Percentiles rank a stretch among this genome's conserved stretches.
These are phyloP conservation scores for Metschnikowia anglica DNA, from an alignment of 805 yeast genomes.

Conservation along the genomic window DNA sequence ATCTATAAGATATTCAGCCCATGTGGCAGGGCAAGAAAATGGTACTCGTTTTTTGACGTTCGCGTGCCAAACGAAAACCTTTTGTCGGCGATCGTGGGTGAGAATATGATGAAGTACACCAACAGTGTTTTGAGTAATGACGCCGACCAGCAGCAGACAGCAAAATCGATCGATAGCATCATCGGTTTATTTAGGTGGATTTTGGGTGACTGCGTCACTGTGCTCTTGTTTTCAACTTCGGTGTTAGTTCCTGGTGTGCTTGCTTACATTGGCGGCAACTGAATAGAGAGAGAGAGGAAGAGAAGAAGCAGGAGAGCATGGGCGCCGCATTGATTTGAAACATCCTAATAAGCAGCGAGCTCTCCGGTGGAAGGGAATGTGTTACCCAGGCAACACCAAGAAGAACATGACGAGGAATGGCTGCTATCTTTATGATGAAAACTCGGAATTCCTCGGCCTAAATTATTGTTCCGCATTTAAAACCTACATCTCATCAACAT, in stretches of 20 bases:
- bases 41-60: slow-evolving; percentile 5
- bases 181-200: slow-evolving; percentile 4
- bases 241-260: slow-evolving; percentile 17
- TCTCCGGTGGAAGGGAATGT: too few species aligned
- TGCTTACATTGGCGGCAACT: neutral
- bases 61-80: slow-evolving; percentile 11
- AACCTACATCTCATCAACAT: too few species aligned
- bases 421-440: too few species aligned
- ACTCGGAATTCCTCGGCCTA: too few species aligned
- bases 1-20: slow-evolving; percentile 14
- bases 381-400: too few species aligned
- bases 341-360: too few species aligned
- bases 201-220: slow-evolving; percentile 11
- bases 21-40: slow-evolving; percentile 4
- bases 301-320: too few species aligned
- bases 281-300: neutral
- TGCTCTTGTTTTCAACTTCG: slow-evolving; percentile 13
- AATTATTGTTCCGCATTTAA: too few species aligned
- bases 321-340: too few species aligned
- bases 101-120: slow-evolving; percentile 15
- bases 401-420: too few species aligned
- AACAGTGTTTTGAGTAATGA: slow-evolving; percentile 4
- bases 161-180: slow-evolving; percentile 1
- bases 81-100: slow-evolving; percentile 10
- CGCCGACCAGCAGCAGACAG: neutral